These are phyloP conservation scores for Agroathelia rolfsii DNA, from an alignment of 1,284 basidiomycete species.

Conservation along the genomic window DNA sequence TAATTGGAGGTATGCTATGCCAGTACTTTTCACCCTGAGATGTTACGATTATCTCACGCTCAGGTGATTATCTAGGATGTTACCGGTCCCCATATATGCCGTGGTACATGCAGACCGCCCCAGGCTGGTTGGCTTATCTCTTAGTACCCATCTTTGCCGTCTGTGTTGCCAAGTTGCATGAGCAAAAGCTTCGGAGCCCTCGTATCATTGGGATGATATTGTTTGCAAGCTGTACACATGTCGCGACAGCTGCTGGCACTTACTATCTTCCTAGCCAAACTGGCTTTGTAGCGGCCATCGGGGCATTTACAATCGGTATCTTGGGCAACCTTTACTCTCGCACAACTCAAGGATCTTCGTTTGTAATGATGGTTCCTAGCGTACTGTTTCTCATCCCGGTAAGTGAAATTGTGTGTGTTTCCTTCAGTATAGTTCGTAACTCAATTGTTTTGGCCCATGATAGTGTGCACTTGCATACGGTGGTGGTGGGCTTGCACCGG, in stretches of 20 bases:
- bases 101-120: slow-evolving; percentile 69
- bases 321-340: slow-evolving; percentile 78
- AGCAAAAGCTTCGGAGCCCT: slow-evolving; percentile 59
- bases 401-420: no score
- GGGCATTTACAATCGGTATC: slow-evolving; percentile 74
- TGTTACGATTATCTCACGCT: neutral
- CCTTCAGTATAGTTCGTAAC: no score
- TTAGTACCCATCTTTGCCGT: slow-evolving; percentile 76
- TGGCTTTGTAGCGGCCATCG: slow-evolving; percentile 61
- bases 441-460: no score
- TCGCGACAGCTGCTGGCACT: slow-evolving; percentile 54
- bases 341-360: slow-evolving; percentile 69
- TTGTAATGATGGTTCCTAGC: slow-evolving; percentile 81
- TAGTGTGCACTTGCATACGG: slow-evolving; percentile 82
- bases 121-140: slow-evolving; percentile 68
- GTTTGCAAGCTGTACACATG: slow-evolving; percentile 70
- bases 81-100: slow-evolving; percentile 61
- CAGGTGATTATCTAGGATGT: slow-evolving; percentile 41
- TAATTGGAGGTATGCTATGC: no score
- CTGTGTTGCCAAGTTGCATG: slow-evolving; percentile 68
- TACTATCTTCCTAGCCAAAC: slow-evolving; percentile 37
- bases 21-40: slow-evolving; percentile 4
- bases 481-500: slow-evolving; percentile 76
- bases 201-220: slow-evolving; percentile 72
- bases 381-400: slow-evolving; percentile 77